phyloP scores from a whole-genome alignment of 371 early-diverging fungal genomes.

The Coemansia sp. region DNA sequence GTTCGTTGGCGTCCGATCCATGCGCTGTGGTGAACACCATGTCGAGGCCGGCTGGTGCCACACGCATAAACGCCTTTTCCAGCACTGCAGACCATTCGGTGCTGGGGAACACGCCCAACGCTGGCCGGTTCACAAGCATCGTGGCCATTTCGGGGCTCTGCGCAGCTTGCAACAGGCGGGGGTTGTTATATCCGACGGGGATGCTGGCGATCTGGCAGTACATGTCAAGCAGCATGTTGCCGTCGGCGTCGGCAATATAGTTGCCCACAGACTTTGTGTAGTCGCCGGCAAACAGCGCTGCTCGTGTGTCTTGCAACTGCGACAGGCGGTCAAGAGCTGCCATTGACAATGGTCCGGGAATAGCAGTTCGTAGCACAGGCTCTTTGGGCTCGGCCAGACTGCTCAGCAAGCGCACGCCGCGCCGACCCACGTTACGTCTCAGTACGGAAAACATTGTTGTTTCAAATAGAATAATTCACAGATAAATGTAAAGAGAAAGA shows the following conservation, averaged over 20 bases:
- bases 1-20: conserved; percentile 75
- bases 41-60: conserved; percentile 66
- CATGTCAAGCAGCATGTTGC: conserved; percentile 66
- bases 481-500: neutral
- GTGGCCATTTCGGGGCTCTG: conserved; percentile 58
- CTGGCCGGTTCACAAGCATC: conserved; percentile 66
- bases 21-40: conserved; percentile 77
- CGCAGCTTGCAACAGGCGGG: conserved; percentile 61
- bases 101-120: conserved; percentile 68
- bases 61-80: conserved; percentile 66
- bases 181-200: conserved; percentile 74
- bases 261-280: conserved; percentile 69
- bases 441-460: neutral
- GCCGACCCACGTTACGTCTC: neutral
- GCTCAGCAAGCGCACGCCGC: conserved; percentile 8
- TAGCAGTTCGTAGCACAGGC: conserved; percentile 30
- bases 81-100: conserved; percentile 64
- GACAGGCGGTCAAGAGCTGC: conserved; percentile 18
- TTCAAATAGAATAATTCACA: neutral
- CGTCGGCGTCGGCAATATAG: conserved; percentile 74
- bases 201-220: conserved; percentile 78
- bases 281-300: conserved; percentile 54
- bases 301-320: conserved; percentile 48
- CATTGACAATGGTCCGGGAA: conserved; percentile 47
- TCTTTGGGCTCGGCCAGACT: conserved; percentile 44